phyloP scores from a whole-genome alignment of 208 protist genomes.

The Trypanosoma melophagium region DNA sequence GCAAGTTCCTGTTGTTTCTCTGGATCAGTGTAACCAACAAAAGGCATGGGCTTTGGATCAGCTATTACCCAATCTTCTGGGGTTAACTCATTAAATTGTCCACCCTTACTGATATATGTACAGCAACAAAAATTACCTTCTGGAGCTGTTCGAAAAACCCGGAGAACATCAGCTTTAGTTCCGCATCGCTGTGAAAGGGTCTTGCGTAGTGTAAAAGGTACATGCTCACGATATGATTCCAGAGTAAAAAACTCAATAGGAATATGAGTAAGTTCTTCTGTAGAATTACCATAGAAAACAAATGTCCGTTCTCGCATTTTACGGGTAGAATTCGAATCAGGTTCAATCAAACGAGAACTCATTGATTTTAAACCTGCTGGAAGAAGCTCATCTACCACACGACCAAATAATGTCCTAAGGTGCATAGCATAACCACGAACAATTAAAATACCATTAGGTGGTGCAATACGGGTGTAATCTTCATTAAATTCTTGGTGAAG shows the following conservation, averaged over 20 bases:
- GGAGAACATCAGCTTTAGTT: constrained; percentile 56
- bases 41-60: constrained; percentile 64
- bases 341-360: constrained; percentile 87
- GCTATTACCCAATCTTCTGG: constrained; percentile 83
- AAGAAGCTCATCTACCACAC: constrained; percentile 87
- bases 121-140: constrained; percentile 69
- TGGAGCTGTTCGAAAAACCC: constrained; percentile 81
- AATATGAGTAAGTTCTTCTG: constrained; percentile 81
- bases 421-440: constrained; percentile 86
- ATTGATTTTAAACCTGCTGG: constrained; percentile 81
- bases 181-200: constrained; percentile 71
- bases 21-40: constrained; percentile 67
- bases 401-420: constrained; percentile 87
- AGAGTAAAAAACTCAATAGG: constrained; percentile 93
- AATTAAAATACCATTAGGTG: constrained; percentile 63
- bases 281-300: constrained; percentile 82
- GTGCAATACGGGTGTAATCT: constrained; percentile 61
- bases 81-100: constrained; percentile 86
- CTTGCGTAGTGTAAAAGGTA: constrained; percentile 84
- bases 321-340: constrained; percentile 46
- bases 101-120: constrained; percentile 88
- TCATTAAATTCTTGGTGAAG: constrained; percentile 84
- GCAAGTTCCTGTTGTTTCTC: constrained; percentile 76
- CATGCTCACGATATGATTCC: constrained; percentile 90
- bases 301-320: constrained; percentile 75